Evolutionary conservation across 2,329 filamentous ascomycete species (phyloP).

Genomic region (Fusarium ambrosium): DNA sequence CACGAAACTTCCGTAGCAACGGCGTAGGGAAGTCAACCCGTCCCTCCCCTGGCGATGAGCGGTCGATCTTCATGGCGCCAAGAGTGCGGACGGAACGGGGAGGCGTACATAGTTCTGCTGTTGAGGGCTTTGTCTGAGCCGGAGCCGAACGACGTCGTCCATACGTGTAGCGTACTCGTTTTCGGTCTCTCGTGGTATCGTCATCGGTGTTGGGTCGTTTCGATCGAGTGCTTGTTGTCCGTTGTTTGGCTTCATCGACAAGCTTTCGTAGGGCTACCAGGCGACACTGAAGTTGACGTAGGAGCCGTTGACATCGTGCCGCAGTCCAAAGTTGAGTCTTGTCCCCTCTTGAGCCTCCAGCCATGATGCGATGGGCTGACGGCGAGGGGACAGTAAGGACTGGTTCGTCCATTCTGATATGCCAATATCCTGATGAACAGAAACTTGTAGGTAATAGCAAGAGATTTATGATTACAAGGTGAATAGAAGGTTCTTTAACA

Average conservation of each 20-base stretch:
- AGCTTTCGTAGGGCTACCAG: constrained; percentile 57
- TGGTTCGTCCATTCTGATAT: constrained; percentile 20
- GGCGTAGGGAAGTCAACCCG: constrained; percentile 50
- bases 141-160: constrained; percentile 35
- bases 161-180: constrained; percentile 51
- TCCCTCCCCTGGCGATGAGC: constrained; percentile 43
- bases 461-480: neutral
- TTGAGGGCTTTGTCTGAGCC: constrained; percentile 8
- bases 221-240: constrained; percentile 11
- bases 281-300: constrained; percentile 62
- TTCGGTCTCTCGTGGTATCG: constrained; percentile 29
- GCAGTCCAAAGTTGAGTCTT: constrained; percentile 60
- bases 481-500: neutral
- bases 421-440: neutral
- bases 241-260: constrained; percentile 38
- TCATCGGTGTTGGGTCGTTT: constrained; percentile 40
- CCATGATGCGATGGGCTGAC: constrained; percentile 33
- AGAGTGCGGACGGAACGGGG: constrained; percentile 48
- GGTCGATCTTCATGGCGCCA: constrained; percentile 47
- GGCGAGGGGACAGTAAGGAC: constrained; percentile 11
- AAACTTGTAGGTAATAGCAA: neutral
- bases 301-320: constrained; percentile 60
- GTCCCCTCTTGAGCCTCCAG: constrained; percentile 1
- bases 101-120: constrained; percentile 38
- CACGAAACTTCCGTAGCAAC: constrained; percentile 46